phyloP scores from a whole-genome alignment of 345 rosid species.

The Anastatica hierochuntica region DNA sequence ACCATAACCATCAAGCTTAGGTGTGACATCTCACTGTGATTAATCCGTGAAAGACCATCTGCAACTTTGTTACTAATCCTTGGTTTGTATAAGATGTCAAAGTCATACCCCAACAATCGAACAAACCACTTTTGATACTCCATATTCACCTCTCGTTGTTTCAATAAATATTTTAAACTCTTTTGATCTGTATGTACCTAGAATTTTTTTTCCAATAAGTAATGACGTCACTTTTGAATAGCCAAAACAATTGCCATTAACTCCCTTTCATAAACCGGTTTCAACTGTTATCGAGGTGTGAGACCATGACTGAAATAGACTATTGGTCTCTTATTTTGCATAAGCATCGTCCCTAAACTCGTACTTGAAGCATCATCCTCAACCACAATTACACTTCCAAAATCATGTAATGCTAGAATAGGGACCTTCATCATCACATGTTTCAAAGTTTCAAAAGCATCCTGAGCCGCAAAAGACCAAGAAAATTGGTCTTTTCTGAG shows the following conservation, averaged over 20 bases:
- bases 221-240: background rate
- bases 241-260: background rate
- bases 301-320: background rate
- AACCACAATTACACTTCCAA: accelerated
- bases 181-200: too few species aligned
- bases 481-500: background rate
- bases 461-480: too few species aligned
- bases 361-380: background rate
- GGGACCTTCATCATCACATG: background rate
- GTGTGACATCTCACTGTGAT: too few species aligned
- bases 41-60: background rate
- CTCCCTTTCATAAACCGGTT: background rate
- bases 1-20: too few species aligned
- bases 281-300: accelerated
- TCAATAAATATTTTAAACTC: background rate
- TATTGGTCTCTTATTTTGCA: background rate
- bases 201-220: background rate
- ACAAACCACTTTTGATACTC: background rate
- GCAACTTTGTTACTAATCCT: background rate
- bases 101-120: background rate
- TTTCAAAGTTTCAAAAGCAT: background rate
- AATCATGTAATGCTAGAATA: background rate
- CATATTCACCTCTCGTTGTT: background rate
- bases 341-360: background rate
- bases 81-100: background rate